These are phyloP conservation scores for Echinosophora koreensis DNA, from an alignment of 306 rosid genomes.

Conservation along the genomic window DNA sequence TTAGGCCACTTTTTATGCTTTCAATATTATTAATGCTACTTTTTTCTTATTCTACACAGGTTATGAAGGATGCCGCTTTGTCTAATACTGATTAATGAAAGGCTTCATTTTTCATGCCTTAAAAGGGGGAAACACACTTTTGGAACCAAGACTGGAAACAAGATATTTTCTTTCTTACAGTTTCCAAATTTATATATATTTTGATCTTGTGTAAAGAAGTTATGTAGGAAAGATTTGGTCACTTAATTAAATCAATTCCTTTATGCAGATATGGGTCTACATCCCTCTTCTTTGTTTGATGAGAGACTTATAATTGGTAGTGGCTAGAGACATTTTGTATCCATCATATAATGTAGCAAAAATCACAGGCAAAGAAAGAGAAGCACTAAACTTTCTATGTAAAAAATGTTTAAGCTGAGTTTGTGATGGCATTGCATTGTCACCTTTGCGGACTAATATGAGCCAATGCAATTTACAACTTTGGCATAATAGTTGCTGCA, in stretches of 20 bases:
- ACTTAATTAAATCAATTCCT: slow-evolving; percentile 7
- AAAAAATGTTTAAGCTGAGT: too few relatives aligned
- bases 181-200: not conserved
- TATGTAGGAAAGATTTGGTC: slow-evolving; percentile 43
- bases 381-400: too few relatives aligned
- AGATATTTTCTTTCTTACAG: slow-evolving; percentile 12
- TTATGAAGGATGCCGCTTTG: slow-evolving; percentile 70
- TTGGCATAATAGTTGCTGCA: too few relatives aligned
- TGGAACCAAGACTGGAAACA: slow-evolving; percentile 38
- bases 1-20: not conserved
- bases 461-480: too few relatives aligned
- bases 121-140: not conserved
- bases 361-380: too few relatives aligned
- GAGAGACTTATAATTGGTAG: not conserved
- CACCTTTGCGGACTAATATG: too few relatives aligned
- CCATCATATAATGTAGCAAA: too few relatives aligned
- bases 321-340: not conserved
- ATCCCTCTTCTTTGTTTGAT: not conserved
- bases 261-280: not conserved
- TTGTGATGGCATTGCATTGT: too few relatives aligned
- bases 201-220: slow-evolving; percentile 40
- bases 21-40: not conserved
- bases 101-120: not conserved
- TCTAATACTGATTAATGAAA: slow-evolving; percentile 39
- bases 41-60: slow-evolving; percentile 58